Conservation (phyloP, 192 early-diverging fungal genomes). For the Linnemannia zychae region DNA sequence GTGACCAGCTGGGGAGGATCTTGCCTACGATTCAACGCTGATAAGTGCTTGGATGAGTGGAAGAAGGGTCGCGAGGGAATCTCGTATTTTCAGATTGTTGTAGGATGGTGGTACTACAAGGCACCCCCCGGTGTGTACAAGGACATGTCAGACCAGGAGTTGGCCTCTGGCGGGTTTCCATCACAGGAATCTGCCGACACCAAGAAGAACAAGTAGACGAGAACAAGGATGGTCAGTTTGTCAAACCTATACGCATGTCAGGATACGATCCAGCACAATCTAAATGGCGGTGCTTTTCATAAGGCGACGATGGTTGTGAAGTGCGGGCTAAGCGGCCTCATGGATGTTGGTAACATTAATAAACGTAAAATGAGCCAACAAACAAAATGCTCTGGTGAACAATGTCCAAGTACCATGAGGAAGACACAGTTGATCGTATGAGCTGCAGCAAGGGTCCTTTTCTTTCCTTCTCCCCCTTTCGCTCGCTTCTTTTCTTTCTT, state of each 20-base stretch:
- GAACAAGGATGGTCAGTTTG: neutral
- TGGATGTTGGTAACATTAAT: neutral
- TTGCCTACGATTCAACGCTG: constrained; percentile 43
- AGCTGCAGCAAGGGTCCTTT: neutral
- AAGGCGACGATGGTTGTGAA: neutral
- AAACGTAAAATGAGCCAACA: neutral
- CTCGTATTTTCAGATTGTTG: constrained; percentile 37
- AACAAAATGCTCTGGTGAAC: neutral
- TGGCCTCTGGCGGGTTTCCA: constrained; percentile 31
- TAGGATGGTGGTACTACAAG: constrained; percentile 40
- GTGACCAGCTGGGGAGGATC: constrained; percentile 52
- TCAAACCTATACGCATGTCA: neutral
- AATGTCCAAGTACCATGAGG: neutral
- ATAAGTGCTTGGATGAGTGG: constrained; percentile 42
- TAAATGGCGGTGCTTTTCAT: neutral
- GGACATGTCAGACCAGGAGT: constrained; percentile 39
- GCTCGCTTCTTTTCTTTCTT: neutral
- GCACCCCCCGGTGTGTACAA: constrained; percentile 27
- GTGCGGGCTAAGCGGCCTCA: neutral
- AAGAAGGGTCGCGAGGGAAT: constrained; percentile 29
- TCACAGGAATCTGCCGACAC: neutral
- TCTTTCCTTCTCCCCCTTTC: neutral
- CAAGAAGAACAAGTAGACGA: constrained; percentile 27
- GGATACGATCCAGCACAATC: neutral
- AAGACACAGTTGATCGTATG: neutral